Conservation (phyloP, 139 green algal species). For the Nannochloris sp. region DNA sequence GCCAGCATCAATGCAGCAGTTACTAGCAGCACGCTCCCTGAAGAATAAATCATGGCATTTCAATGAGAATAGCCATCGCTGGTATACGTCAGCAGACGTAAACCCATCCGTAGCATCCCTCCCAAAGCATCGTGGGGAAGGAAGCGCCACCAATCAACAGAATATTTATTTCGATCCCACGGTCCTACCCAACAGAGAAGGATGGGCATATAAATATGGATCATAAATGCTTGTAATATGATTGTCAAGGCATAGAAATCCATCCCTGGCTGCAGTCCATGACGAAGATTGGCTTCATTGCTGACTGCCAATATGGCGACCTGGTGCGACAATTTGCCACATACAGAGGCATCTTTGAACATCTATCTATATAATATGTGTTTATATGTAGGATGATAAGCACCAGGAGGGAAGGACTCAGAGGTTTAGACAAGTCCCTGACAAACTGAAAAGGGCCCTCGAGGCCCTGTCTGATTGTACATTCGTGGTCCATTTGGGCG, state of each 20-base stretch:
- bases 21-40: slow-evolving; percentile 84
- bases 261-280: neutral
- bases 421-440: slow-evolving; percentile 46
- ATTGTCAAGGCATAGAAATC: too few species aligned
- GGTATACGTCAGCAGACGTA: slow-evolving; percentile 77
- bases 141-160: too few species aligned
- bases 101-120: slow-evolving; percentile 76
- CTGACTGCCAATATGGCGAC: slow-evolving; percentile 31
- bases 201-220: too few species aligned
- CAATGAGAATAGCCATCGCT: slow-evolving; percentile 88
- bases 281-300: slow-evolving; percentile 19
- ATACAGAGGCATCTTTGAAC: neutral
- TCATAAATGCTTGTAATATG: too few species aligned
- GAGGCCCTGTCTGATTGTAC: neutral
- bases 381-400: slow-evolving; percentile 27
- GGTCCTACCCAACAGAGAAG: too few species aligned
- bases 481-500: slow-evolving; percentile 46
- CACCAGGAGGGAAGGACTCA: slow-evolving; percentile 43
- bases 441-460: slow-evolving; percentile 49
- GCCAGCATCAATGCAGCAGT: slow-evolving; percentile 79
- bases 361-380: neutral
- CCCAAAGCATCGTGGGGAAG: neutral
- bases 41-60: slow-evolving; percentile 92
- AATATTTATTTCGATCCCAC: too few species aligned
- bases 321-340: neutral